A percentile compares a stretch with the other conserved stretches of the same genome.
These are phyloP conservation scores for Talaromyces sp. DNA, from an alignment of 2,329 filamentous ascomycete genomes.

Conservation along the genomic window DNA sequence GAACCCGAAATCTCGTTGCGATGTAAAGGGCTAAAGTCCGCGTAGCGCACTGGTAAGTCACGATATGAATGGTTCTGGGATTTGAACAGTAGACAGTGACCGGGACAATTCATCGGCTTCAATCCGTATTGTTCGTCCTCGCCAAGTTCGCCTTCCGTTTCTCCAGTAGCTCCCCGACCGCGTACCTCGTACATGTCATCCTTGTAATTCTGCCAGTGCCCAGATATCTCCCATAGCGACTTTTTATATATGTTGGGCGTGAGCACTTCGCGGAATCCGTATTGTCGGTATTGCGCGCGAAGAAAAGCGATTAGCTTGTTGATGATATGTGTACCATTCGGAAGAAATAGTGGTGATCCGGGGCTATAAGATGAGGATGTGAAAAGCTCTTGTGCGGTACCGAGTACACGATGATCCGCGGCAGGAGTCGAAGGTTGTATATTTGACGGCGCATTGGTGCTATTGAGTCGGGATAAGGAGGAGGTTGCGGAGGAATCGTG, in stretches of 20 bases:
- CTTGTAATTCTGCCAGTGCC: conserved; percentile 83
- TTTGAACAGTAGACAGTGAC: conserved; percentile 78
- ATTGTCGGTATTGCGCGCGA: conserved; percentile 74
- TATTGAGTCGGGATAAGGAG: conserved; percentile 12
- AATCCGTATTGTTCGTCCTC: conserved; percentile 72
- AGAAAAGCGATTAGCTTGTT: conserved; percentile 78
- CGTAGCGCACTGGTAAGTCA: conserved; percentile 76
- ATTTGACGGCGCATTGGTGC: conserved; percentile 10
- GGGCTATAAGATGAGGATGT: conserved; percentile 74
- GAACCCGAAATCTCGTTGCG: conserved; percentile 80
- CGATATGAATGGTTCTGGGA: conserved; percentile 68
- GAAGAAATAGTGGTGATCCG: conserved; percentile 78
- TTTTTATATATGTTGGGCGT: conserved; percentile 90
- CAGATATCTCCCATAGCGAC: conserved; percentile 77
- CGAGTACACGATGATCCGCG: conserved; percentile 49
- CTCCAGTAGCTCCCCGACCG: conserved; percentile 45
- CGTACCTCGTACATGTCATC: conserved; percentile 85
- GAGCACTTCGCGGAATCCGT: conserved; percentile 83
- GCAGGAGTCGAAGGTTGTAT: conserved; percentile 33
- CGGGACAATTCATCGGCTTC: conserved; percentile 92
- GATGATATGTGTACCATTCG: conserved; percentile 75
- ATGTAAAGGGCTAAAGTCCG: conserved; percentile 83
- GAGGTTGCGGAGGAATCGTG: conserved; percentile 22
- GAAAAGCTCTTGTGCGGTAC: conserved; percentile 64
- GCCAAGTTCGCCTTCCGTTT: conserved; percentile 42